Evolutionary conservation across 2,329 filamentous ascomycete species (phyloP), one percentile per base, ranked within the genome.

Genomic region (Penicillium fuscoglaucum): DNA sequence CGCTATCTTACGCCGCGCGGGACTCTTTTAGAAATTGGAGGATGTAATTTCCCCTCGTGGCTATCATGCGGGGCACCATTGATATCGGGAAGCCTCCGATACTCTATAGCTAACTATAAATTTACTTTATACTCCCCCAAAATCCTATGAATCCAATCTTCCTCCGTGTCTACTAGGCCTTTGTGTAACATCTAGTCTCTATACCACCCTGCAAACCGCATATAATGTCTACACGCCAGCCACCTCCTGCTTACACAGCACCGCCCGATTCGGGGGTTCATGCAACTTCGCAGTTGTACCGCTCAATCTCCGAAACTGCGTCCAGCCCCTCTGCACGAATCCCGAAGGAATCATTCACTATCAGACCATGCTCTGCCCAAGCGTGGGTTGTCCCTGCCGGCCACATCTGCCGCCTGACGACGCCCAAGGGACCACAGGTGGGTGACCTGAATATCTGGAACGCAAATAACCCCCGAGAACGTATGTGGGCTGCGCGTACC

Each of bases 361-460:
- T 95, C 29, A 87, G 89, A 0, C 89, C 91, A 31, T 86, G 90
- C 35, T 90, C 87, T 2, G 91, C 88, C 1, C 81, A 80, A 59
- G 90, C 90, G 1, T 95, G 89, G 88, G 80, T 83, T 48, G 90
- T 89, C 0, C 82, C 85, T 0, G 84, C 84, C 1, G 89, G 89
- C 4, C 82, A 82, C 49, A 83, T 95, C 57, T 84, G 90, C 60
- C 84, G 87, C 15, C 86, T 96, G 61, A 89, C 86, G 57, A 93
- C 90, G 0, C 90, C 90, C 0, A 79, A 87, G 55, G 91, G 91
- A 0, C 86, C 91, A 0, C 91, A 96, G 76, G 90, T 96, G 49
- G 89, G 90, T 54, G 91, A 95, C 67, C 78, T 95, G 19, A 96
- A 96, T 72, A 83, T 95, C 66, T 96, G 90, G 89, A 90, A 89